Evolutionary conservation across 139 green algal genomes (phyloP).

Genomic region (Pleodorina starrii): DNA sequence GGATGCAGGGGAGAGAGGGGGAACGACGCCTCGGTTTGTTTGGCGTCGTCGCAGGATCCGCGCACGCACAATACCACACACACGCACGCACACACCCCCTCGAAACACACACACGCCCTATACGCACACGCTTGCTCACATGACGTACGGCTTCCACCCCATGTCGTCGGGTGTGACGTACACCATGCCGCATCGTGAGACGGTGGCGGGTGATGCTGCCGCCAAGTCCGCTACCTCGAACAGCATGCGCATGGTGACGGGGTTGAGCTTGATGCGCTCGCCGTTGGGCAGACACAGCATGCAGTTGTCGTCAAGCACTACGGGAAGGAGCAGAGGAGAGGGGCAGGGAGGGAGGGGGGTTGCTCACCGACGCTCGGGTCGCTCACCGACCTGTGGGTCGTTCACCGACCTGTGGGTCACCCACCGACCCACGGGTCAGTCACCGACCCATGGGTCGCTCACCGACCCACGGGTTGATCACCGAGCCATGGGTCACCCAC

Average conservation of each 20-base stretch:
- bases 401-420: slow-evolving; percentile 51
- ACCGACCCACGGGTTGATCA: background rate
- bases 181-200: slow-evolving; percentile 87
- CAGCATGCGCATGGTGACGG: slow-evolving; percentile 84
- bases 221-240: slow-evolving; percentile 90
- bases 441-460: slow-evolving; percentile 52
- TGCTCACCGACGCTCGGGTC: background rate
- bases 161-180: slow-evolving; percentile 81
- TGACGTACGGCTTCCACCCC: slow-evolving; percentile 75
- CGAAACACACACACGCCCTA: background rate
- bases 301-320: slow-evolving; percentile 89
- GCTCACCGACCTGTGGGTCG: slow-evolving; percentile 51
- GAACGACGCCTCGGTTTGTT: too few species aligned
- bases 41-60: too few species aligned
- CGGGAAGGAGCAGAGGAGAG: background rate
- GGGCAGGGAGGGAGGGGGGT: background rate
- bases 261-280: slow-evolving; percentile 90
- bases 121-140: slow-evolving; percentile 19
- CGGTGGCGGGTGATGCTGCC: slow-evolving; percentile 83
- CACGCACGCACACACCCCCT: background rate
- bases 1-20: too few species aligned
- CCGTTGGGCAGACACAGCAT: slow-evolving; percentile 88
- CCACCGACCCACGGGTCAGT: background rate
- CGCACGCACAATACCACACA: too few species aligned
- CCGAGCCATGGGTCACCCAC: slow-evolving; percentile 50